These are phyloP conservation scores for Cavenderia fasciculata DNA, from an alignment of 78 protist genomes.

Conservation along the genomic window DNA sequence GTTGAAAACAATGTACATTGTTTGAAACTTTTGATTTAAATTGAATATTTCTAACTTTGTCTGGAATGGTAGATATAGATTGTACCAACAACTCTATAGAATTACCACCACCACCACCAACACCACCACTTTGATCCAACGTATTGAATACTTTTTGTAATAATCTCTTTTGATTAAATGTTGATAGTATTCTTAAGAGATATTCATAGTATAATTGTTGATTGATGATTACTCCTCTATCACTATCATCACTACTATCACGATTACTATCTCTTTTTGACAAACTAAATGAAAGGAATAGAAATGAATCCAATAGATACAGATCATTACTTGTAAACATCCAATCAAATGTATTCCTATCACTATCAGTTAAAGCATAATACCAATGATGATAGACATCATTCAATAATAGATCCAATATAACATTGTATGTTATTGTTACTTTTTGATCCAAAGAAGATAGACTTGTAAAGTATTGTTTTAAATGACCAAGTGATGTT, in stretches of 20 bases:
- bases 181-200: background rate
- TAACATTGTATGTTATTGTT: background rate
- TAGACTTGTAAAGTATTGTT: too few species aligned
- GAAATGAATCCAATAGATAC: conserved; percentile 10
- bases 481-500: too few species aligned
- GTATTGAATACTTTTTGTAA: background rate
- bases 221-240: background rate
- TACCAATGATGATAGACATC: conserved; percentile 27
- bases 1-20: background rate
- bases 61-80: conserved; percentile 25
- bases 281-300: background rate
- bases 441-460: too few species aligned
- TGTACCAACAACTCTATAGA: background rate
- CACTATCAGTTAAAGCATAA: conserved; percentile 28
- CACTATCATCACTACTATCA: background rate
- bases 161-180: background rate
- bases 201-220: background rate
- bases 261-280: background rate
- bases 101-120: background rate
- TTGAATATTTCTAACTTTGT: conserved; percentile 7
- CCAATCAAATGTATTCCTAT: conserved; percentile 12
- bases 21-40: background rate
- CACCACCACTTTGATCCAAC: background rate
- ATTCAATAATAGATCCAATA: conserved; percentile 3
- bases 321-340: background rate